These are phyloP conservation scores for Chlamydomonas sphaeroides DNA, from an alignment of 139 green algal genomes.

Conservation along the genomic window DNA sequence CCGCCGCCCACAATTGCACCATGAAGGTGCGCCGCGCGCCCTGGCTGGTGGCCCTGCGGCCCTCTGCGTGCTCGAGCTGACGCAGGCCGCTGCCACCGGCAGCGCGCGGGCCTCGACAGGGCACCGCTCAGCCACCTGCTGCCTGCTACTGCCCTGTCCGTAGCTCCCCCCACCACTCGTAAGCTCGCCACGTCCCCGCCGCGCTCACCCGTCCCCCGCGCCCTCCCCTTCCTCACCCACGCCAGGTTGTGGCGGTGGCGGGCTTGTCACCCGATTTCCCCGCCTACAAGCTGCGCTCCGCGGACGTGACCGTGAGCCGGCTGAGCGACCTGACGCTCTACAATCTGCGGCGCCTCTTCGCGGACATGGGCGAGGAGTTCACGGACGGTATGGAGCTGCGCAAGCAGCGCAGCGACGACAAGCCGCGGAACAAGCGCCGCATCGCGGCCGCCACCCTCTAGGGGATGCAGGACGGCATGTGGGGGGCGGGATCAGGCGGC, in stretches of 20 bases:
- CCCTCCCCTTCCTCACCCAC: neutral
- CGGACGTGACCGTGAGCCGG: constrained; percentile 82
- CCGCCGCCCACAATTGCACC: constrained; percentile 92
- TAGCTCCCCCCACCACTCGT: neutral
- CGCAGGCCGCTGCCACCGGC: no score
- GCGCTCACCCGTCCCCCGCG: neutral
- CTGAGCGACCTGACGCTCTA: constrained; percentile 84
- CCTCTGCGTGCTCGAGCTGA: no score
- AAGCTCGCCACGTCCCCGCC: no score
- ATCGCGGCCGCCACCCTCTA: constrained; percentile 39
- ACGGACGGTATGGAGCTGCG: constrained; percentile 63
- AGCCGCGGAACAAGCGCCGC: neutral
- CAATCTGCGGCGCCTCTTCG: constrained; percentile 86
- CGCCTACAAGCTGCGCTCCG: constrained; percentile 68
- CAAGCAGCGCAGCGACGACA: constrained; percentile 41
- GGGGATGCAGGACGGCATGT: no score
- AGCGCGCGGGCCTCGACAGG: no score
- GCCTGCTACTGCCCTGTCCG: no score
- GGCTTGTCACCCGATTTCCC: constrained; percentile 23
- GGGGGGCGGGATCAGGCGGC: no score
- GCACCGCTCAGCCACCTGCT: no score
- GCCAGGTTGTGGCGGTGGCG: constrained; percentile 32
- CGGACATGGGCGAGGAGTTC: constrained; percentile 60
- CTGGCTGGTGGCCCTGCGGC: no score
- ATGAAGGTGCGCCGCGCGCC: no score